Evolutionary conservation across 1,284 basidiomycete species (phyloP), one percentile per base, ranked within the genome.

Genomic region (Leucoagaricus sp.): DNA sequence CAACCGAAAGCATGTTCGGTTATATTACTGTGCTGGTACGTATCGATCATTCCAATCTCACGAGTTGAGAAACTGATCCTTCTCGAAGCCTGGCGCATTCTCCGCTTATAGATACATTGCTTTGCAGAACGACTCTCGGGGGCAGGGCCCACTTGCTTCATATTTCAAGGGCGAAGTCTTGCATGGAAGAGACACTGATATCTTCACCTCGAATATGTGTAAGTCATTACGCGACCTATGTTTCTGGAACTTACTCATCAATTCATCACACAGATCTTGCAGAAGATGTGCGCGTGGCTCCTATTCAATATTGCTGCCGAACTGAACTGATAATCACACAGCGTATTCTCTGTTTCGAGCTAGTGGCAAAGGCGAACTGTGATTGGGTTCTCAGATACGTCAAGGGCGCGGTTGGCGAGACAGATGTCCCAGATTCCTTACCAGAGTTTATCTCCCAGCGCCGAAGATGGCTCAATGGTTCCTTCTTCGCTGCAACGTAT

Each of bases 111-210:
- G 91, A 49, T 96, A 93, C 67, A 93, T 94, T 61, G 94, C 94
- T 0, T 70, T 97, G 48, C 89, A 94, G 71, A 98, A 99, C 66
- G 85, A 96, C 70, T 84, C 87, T 57, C 78, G 84, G 36, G 96
- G 95, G 0, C 77, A 83, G 19, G 97, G 96, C 0, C 97, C 97
- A 0, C 76, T 99, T 0, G 91, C 93, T 0, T 94, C 91, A 0
- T 99, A 99, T 73, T 99, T 99, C 79, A 95, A 97, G 69, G 96
- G 97, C 26, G 97, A 99, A 70, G 85, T 93, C 31, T 74, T 98
- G 47, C 87, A 94, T 63, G 94, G 94, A 7, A 84, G 87, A 21
- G 93, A 97, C 65, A 94, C 95, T 0, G 93, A 97, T 67, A 94
- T 98, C 40, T 98, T 98, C 71, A 97, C 93, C 0, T 94, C 91